Percentiles rank a stretch among this genome's conserved stretches.
phyloP scores from a whole-genome alignment of 2,329 filamentous ascomycete species.

The Madurella fahalii region DNA sequence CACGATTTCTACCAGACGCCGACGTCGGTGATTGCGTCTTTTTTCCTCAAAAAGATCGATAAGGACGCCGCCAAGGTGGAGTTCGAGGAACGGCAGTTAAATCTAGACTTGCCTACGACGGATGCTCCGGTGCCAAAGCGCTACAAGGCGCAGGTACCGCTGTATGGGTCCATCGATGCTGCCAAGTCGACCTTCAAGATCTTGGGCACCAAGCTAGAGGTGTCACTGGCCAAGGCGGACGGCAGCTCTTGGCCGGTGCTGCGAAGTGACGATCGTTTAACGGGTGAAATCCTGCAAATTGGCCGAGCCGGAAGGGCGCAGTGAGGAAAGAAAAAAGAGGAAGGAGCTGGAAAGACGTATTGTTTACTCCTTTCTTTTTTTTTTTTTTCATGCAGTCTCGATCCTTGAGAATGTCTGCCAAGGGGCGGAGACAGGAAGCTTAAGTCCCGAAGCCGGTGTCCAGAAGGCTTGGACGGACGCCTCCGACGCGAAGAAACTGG shows the following conservation, averaged over 20 bases:
- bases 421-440: slow-evolving; percentile 14
- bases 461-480: background rate
- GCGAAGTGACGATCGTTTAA: slow-evolving; percentile 66
- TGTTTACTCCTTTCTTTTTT: no score
- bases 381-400: background rate
- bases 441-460: slow-evolving; percentile 9
- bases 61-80: slow-evolving; percentile 70
- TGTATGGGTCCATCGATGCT: slow-evolving; percentile 74
- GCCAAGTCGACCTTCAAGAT: slow-evolving; percentile 74
- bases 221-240: slow-evolving; percentile 68
- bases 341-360: slow-evolving; percentile 4
- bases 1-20: slow-evolving; percentile 95
- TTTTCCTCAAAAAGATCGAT: slow-evolving; percentile 96
- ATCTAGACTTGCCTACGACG: slow-evolving; percentile 78
- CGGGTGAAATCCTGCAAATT: slow-evolving; percentile 80
- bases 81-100: slow-evolving; percentile 60
- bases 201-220: slow-evolving; percentile 83
- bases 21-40: slow-evolving; percentile 77
- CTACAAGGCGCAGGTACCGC: slow-evolving; percentile 67
- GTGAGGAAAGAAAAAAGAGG: slow-evolving; percentile 12
- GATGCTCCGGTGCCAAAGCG: slow-evolving; percentile 69
- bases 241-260: slow-evolving; percentile 81
- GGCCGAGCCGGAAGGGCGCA: slow-evolving; percentile 63
- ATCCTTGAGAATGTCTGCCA: slow-evolving; percentile 6
- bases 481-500: background rate